phyloP scores from a whole-genome alignment of 2,329 filamentous ascomycete genomes.

The Cladorrhinum sp. region DNA sequence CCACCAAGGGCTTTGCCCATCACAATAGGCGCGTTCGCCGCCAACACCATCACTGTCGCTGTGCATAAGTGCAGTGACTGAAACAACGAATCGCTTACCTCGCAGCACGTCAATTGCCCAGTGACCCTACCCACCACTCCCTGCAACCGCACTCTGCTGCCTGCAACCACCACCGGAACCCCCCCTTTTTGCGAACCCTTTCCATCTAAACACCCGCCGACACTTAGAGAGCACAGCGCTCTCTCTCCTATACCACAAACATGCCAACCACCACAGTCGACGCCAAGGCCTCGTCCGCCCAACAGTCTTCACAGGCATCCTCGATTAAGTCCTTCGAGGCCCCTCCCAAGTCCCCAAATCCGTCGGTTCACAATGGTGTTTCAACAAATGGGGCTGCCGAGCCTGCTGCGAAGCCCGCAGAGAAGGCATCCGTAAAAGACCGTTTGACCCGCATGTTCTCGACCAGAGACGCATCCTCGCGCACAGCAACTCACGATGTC shows the following conservation, averaged over 20 bases:
- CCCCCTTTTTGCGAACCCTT: neutral
- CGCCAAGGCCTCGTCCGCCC: constrained; percentile 39
- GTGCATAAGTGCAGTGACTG: constrained; percentile 30
- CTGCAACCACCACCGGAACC: constrained; percentile 6
- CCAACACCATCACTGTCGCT: constrained; percentile 27
- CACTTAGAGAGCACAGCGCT: constrained; percentile 1
- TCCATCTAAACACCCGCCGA: neutral
- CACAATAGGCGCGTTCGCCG: constrained; percentile 29
- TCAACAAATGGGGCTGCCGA: constrained; percentile 30
- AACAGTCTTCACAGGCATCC: constrained; percentile 47
- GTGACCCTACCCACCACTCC: constrained; percentile 13
- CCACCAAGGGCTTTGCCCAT: constrained; percentile 27
- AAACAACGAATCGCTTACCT: constrained; percentile 23
- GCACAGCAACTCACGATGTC: constrained; percentile 35
- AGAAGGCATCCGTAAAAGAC: constrained; percentile 62
- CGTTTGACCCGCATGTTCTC: constrained; percentile 65
- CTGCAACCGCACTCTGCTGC: neutral
- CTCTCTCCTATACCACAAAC: constrained; percentile 13
- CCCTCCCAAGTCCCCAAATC: constrained; percentile 39
- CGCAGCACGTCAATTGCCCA: constrained; percentile 11
- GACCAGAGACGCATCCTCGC: constrained; percentile 48
- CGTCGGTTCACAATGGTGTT: constrained; percentile 40
- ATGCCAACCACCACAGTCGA: constrained; percentile 34
- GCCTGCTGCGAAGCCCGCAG: constrained; percentile 39
- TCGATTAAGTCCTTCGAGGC: constrained; percentile 48